A percentile compares a stretch with the other conserved stretches of the same genome.
Evolutionary conservation across 768 basidiomycete genomes (phyloP).

Genomic region (Crassisporium funariophilum): DNA sequence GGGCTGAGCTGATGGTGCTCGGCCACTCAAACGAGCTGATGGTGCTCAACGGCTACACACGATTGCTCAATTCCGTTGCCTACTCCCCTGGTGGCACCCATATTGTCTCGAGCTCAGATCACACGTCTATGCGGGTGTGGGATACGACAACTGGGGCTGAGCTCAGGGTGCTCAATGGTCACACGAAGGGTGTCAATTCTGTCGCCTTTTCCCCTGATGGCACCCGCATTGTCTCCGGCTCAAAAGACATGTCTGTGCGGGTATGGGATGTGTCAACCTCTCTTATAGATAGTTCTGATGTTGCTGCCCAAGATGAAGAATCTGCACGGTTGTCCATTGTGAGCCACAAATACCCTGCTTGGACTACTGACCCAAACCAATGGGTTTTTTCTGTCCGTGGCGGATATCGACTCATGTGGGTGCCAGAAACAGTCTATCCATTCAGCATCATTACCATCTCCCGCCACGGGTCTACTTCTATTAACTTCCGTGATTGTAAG

Average conservation of each 20-base stretch:
- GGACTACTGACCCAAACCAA: too few species aligned
- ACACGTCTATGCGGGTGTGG: not conserved
- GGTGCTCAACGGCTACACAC: not conserved
- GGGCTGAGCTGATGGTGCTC: not conserved
- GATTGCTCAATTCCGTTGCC: not conserved
- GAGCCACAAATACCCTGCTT: too few species aligned
- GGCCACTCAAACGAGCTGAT: too few species aligned
- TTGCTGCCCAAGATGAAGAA: too few species aligned
- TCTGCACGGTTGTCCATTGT: too few species aligned
- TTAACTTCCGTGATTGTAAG: too few species aligned
- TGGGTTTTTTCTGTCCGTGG: too few species aligned
- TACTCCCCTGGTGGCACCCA: not conserved
- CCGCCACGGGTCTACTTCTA: too few species aligned
- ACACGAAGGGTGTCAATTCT: not conserved
- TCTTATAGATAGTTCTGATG: too few species aligned
- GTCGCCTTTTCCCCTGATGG: not conserved
- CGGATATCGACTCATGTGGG: too few species aligned
- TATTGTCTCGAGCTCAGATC: not conserved
- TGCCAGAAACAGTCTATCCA: too few species aligned
- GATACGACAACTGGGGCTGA: not conserved
- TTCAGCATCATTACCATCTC: too few species aligned
- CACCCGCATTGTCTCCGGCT: not conserved
- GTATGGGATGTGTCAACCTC: not conserved
- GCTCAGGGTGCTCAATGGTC: not conserved
- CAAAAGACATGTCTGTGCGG: not conserved